A percentile compares a stretch with the other conserved stretches of the same genome.
These are phyloP conservation scores for Fistulinella prunicolor DNA, from an alignment of 768 basidiomycete species.

Conservation along the genomic window DNA sequence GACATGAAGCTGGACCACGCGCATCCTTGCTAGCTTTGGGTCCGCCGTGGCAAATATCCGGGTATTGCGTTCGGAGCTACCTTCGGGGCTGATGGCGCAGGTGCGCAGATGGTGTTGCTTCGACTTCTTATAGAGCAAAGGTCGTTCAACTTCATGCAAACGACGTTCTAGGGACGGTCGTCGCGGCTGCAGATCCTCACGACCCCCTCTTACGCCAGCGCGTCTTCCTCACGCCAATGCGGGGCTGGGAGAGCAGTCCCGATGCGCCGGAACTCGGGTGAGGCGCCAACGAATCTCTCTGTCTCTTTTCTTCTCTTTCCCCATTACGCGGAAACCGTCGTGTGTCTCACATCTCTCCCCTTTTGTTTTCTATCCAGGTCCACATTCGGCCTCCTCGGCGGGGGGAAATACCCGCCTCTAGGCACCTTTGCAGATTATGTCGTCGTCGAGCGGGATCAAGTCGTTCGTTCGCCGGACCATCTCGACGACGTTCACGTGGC, in stretches of 20 bases:
- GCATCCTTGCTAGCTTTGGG: conserved; percentile 57
- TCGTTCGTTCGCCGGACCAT: conserved; percentile 64
- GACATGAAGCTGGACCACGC: not conserved
- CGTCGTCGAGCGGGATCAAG: conserved; percentile 65
- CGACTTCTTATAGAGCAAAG: not conserved
- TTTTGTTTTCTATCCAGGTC: conserved; percentile 2
- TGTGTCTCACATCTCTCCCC: not conserved
- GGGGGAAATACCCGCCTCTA: conserved; percentile 46
- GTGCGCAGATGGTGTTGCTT: conserved; percentile 33
- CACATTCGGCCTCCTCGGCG: conserved; percentile 70
- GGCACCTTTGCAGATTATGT: conserved; percentile 81
- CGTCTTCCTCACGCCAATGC: conserved; percentile 73
- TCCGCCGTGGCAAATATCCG: conserved; percentile 66
- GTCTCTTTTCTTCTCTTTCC: no score
- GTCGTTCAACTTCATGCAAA: not conserved
- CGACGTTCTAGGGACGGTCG: conserved; percentile 49
- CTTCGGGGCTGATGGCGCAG: conserved; percentile 74
- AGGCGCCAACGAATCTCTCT: conserved; percentile 10
- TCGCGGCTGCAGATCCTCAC: conserved; percentile 49
- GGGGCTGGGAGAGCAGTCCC: conserved; percentile 70
- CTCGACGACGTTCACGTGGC: conserved; percentile 66
- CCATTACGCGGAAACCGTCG: no score
- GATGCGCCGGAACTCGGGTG: conserved; percentile 65
- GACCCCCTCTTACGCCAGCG: conserved; percentile 60
- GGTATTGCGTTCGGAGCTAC: conserved; percentile 55